phyloP scores from a whole-genome alignment of 2,329 filamentous ascomycete species.

The Neurospora sp. region DNA sequence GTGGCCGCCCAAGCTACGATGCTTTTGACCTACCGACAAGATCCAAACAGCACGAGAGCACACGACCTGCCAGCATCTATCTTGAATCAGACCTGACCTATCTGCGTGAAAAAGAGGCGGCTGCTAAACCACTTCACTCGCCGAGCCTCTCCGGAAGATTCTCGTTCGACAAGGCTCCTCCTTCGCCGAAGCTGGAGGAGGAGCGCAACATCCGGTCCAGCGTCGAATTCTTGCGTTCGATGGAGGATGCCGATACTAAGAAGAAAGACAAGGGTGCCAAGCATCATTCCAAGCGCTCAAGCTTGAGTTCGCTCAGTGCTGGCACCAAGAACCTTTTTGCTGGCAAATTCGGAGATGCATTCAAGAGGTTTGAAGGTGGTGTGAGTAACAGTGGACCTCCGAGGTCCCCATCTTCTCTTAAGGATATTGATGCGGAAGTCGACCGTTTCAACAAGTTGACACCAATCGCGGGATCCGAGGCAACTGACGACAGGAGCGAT shows the following conservation, averaged over 20 bases:
- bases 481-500: constrained; percentile 58
- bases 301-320: constrained; percentile 56
- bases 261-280: constrained; percentile 42
- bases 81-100: constrained; percentile 77
- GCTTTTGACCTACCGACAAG: constrained; percentile 50
- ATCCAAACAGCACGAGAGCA: constrained; percentile 21
- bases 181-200: constrained; percentile 37
- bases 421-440: constrained; percentile 27
- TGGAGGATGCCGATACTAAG: constrained; percentile 56
- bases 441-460: constrained; percentile 33
- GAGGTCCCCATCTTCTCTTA: constrained; percentile 40
- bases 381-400: constrained; percentile 21
- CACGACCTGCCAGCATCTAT: constrained; percentile 72
- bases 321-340: constrained; percentile 75
- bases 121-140: constrained; percentile 30
- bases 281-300: constrained; percentile 59
- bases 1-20: constrained; percentile 56
- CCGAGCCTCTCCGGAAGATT: constrained; percentile 26
- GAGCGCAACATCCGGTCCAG: constrained; percentile 65
- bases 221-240: constrained; percentile 70
- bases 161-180: constrained; percentile 27
- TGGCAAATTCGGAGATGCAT: constrained; percentile 86
- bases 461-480: constrained; percentile 68
- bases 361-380: constrained; percentile 75
- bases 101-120: constrained; percentile 64